Percentiles rank a stretch among this genome's conserved stretches.
Evolutionary conservation across 2,329 filamentous ascomycete genomes (phyloP).

Genomic region (Colletotrichum sp.): DNA sequence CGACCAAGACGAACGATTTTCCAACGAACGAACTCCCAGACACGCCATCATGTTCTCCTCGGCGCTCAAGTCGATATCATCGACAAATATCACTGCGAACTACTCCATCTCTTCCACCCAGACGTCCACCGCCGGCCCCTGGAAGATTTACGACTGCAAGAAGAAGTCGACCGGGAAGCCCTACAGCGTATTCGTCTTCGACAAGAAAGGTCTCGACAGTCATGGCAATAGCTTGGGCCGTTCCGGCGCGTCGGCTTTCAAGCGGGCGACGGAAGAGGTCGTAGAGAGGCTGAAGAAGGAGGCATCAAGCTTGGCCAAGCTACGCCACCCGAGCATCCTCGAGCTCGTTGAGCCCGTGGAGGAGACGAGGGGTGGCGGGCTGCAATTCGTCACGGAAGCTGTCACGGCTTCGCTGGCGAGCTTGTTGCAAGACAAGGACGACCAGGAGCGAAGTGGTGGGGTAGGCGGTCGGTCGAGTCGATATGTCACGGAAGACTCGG

Average conservation of each 20-base stretch:
- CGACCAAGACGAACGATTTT: not conserved
- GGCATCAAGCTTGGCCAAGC: conserved; percentile 83
- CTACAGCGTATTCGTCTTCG: conserved; percentile 94
- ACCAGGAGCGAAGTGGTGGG: conserved; percentile 75
- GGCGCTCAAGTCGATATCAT: conserved; percentile 91
- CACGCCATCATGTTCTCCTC: conserved; percentile 75
- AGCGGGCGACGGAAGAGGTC: conserved; percentile 86
- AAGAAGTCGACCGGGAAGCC: conserved; percentile 92
- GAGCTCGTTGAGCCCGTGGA: conserved; percentile 95
- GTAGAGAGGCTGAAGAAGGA: conserved; percentile 91
- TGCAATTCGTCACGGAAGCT: conserved; percentile 95
- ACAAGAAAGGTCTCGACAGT: conserved; percentile 82
- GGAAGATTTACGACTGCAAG: conserved; percentile 98
- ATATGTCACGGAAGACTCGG: conserved; percentile 80
- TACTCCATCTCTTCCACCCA: conserved; percentile 81
- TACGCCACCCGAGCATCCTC: conserved; percentile 90
- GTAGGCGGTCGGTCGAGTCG: conserved; percentile 75
- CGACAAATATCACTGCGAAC: conserved; percentile 87
- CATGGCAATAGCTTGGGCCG: conserved; percentile 66
- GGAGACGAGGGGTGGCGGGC: conserved; percentile 86
- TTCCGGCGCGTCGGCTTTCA: conserved; percentile 72
- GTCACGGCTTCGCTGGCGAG: conserved; percentile 88
- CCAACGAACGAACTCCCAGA: conserved; percentile 8
- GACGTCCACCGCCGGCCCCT: conserved; percentile 85
- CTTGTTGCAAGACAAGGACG: conserved; percentile 86